Evolutionary conservation across 2,329 filamentous ascomycete species (phyloP), one percentile per base, ranked within the genome.

Genomic region (Eurotiales sp.): DNA sequence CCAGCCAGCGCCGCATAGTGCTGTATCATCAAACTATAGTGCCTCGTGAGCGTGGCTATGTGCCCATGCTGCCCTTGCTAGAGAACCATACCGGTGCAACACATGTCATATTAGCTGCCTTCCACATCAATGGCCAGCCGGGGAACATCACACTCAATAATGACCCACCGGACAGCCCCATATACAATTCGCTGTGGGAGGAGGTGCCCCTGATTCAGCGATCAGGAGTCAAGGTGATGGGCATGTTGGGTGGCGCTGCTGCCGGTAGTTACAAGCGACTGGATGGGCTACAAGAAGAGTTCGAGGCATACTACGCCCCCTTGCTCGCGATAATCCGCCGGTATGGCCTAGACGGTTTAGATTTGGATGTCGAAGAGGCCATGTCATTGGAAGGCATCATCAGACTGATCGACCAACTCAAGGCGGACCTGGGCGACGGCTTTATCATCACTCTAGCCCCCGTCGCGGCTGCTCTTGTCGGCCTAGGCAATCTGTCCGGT

Each of bases 211-310:
- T 84, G 56, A 73, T 96, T 5, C 86, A 93, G 66, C 80, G 79
- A 2, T 77, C 79, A 6, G 90, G 90, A 37, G 78, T 96, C 56
- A 90, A 86, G 61, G 83, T 96, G 11, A 77, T 95, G 65, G 88
- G 83, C 50, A 93, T 96, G 88, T 76, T 96, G 1, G 91, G 91
- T 34, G 91, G 91, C 14, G 90, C 90, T 2, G 90, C 89, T 0
- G 78, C 80, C 53, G 91, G 90, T 10, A 86, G 83, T 11, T 96
- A 81, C 64, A 72, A 76, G 44, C 76, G 81, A 50, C 73, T 85
- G 3, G 81, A 86, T 61, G 81, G 82, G 51, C 65, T 75, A 32
- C 70, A 72, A 23, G 72, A 78, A 46, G 72, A 76, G 21, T 95
- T 95, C 62, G 87, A 95, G 69, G 67, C 72, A 14, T 90, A 87